These are phyloP conservation scores for Monascus ruber DNA, from an alignment of 2,329 filamentous ascomycete genomes.

Conservation along the genomic window DNA sequence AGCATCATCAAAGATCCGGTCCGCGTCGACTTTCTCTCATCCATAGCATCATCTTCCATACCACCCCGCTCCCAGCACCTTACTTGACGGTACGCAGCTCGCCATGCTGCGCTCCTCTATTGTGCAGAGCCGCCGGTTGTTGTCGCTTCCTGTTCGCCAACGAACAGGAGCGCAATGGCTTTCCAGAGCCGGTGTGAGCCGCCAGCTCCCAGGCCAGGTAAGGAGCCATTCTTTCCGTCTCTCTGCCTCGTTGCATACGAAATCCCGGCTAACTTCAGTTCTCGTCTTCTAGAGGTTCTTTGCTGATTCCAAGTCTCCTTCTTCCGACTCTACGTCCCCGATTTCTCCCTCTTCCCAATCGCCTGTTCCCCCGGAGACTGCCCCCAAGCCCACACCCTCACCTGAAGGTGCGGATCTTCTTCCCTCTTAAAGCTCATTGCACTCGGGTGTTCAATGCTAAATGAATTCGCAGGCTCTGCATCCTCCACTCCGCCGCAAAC, in stretches of 20 bases:
- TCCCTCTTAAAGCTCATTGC: not conserved
- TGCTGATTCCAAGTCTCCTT: constrained; percentile 36
- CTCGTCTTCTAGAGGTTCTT: constrained; percentile 35
- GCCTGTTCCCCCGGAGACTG: constrained; percentile 38
- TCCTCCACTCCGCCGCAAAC: constrained; percentile 29
- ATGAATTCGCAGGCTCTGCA: constrained; percentile 10
- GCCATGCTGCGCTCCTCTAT: constrained; percentile 47
- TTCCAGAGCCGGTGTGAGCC: constrained; percentile 24
- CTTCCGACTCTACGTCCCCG: constrained; percentile 23
- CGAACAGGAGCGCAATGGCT: constrained; percentile 34
- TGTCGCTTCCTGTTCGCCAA: constrained; percentile 28
- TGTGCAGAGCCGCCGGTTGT: constrained; percentile 34
- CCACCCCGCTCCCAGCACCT: constrained; percentile 13
- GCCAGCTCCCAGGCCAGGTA: constrained; percentile 32
- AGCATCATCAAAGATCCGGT: constrained; percentile 21
- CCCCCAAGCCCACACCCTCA: constrained; percentile 28
- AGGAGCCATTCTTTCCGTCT: constrained; percentile 9
- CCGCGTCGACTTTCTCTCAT: constrained; percentile 17
- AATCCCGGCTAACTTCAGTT: constrained; percentile 13
- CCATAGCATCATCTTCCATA: constrained; percentile 16
- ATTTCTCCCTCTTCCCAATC: constrained; percentile 33
- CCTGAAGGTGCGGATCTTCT: not conserved
- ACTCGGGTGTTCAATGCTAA: not conserved
- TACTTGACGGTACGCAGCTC: constrained; percentile 31
- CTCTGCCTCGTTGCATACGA: constrained; percentile 16